Evolutionary conservation across 768 basidiomycete genomes (phyloP), one percentile per base, ranked within the genome.

Genomic region (Termitomyces titanicus): DNA sequence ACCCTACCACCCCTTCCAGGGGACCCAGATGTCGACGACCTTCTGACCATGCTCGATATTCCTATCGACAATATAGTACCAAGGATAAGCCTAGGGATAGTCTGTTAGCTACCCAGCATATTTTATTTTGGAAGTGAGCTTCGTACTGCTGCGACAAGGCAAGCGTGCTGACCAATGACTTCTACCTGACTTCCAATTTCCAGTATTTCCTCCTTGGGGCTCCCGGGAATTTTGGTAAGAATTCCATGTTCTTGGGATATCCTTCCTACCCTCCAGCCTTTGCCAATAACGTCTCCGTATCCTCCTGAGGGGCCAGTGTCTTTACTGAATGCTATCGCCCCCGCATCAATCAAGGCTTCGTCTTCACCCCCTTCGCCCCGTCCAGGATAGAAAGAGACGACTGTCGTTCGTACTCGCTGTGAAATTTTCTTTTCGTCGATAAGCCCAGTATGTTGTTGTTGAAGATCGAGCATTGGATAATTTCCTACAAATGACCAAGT

Each of bases 1-100:
- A 24, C 27, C 52, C 24, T 74, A 95, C 92, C 92, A 94, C 0
- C 91, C 92, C 69, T 93, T 95, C 89, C 91, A 92, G 7, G 91
- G 83, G 42, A 92, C 84, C 92, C 92, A 94, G 27, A 94, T 73
- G 68, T 94, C 92, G 18, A 85, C 82, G 8, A 92, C 84, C 37
- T 78, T 75, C 35, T 69, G 71, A 15, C 79, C 79, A 20, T 70
- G 75, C 17, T 74, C 75, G 29, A 73, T 66, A n/a, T 74, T 74
- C 7, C 81, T 81, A 60, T 94, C 92, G 2, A 93, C 83, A 18
- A 94, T 74, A 64, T 93, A 93, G 67, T 86, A 91, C 90, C 89
- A 93, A 1, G 87, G 84, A 63, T 89, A 82, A 2, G 81, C 84
- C 75, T 77, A 25, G 37, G 13, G 29, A 42, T 9, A 38, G 27